Base-by-base conservation (phyloP, 345 rosid species). In the Fremontodendron californicum region DNA sequence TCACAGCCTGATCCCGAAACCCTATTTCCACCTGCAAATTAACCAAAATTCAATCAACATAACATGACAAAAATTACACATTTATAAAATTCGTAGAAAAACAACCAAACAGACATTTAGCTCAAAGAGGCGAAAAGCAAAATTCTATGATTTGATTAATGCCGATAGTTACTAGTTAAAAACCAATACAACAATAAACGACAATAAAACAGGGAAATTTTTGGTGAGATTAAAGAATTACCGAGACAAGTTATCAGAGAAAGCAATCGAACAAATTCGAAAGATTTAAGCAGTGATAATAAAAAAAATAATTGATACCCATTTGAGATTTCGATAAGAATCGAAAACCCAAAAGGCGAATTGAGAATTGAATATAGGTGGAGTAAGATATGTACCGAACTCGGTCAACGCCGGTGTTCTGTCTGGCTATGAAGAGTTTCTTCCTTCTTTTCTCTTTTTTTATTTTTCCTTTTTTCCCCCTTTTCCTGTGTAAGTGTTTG, bases 1-100 rank as follows among this genome's bases (percentile, higher is more conserved):
- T 79, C 35, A 45, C 77, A 70, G 39, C 83, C 86, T 64, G 78
- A 70, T 74, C 58, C 27, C 73, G 2, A 74, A 81, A n/a, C 46
- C 5, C 60, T 37, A n/a, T 25, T 23, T n/a, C 75, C 40, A 75
- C 58, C 73, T 74, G 80, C 70, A 54, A 12, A 78, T 31, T 19
- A 16, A 43, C 54, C 67, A 75, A 35, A 74, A 52, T 66, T 61
- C 43, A 67, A 81, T 78, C 79, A 75, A 78, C n/a, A 37, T 19
- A 58, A 27, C 27, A 60, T 16, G 19, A 43, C 15, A 52, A 74
- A 21, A 9, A 0, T 31, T 15, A 31, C 54, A 62, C 46, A 29
- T 74, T 45, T 16, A 11, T 7, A 61, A 74, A 3, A 42, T 27
- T 51, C 27, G 23, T 7, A 21, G 13, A 23, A 74, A 13, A 60